Percentiles rank a stretch among this genome's conserved stretches.
Evolutionary conservation across 495 filamentous ascomycete genomes (phyloP).

Genomic region (Penicillium parvum): DNA sequence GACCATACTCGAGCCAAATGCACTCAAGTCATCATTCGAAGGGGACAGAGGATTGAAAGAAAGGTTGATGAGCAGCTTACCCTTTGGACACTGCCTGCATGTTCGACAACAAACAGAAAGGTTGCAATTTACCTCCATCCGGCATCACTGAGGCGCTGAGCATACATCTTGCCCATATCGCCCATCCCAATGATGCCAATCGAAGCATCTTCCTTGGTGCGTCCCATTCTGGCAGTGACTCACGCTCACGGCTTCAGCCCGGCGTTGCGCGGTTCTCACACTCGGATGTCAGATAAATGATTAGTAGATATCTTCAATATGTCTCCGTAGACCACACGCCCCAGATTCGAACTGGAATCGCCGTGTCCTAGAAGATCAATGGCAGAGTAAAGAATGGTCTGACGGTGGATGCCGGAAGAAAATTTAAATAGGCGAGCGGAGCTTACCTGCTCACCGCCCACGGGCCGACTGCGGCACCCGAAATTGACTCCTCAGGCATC

Average conservation of each 20-base stretch:
- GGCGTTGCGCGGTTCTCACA: background rate
- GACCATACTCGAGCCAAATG: slow-evolving; percentile 99
- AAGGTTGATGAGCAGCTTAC: slow-evolving; percentile 25
- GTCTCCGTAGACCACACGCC: background rate
- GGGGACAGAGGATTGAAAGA: slow-evolving; percentile 12
- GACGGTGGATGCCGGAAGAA: slow-evolving; percentile 8
- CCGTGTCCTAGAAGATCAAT: slow-evolving; percentile 16
- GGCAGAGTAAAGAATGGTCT: slow-evolving; percentile 3
- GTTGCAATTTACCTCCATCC: slow-evolving; percentile 80
- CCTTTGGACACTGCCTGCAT: slow-evolving; percentile 13
- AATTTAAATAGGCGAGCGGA: slow-evolving; percentile 35
- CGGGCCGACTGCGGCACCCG: slow-evolving; percentile 33
- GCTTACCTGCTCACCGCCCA: slow-evolving; percentile 24
- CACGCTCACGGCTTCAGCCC: slow-evolving; percentile 1
- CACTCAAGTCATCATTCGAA: slow-evolving; percentile 96
- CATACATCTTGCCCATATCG: slow-evolving; percentile 99
- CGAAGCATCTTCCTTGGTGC: slow-evolving; percentile 58
- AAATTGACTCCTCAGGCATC: background rate
- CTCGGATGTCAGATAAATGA: background rate
- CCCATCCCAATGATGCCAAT: slow-evolving; percentile 98
- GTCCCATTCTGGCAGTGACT: slow-evolving; percentile 28
- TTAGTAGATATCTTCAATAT: slow-evolving; percentile 6
- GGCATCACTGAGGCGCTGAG: slow-evolving; percentile 74
- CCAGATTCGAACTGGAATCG: slow-evolving; percentile 1
- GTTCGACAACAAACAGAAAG: slow-evolving; percentile 8